Conservation (phyloP, 495 filamentous ascomycete species). For the Neurospora sp. region DNA sequence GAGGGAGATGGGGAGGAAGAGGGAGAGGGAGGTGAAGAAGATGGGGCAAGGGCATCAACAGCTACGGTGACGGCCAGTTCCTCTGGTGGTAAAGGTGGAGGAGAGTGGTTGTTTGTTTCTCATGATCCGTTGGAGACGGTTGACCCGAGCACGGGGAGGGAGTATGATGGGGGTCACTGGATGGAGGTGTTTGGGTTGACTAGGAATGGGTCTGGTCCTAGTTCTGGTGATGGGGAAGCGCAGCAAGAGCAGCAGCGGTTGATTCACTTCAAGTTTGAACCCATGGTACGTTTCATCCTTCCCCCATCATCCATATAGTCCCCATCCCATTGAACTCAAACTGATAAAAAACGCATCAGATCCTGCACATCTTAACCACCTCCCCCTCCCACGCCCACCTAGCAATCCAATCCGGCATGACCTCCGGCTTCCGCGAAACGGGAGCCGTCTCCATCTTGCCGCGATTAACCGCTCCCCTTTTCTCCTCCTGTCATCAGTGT, state of each 20-base stretch:
- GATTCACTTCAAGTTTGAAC: slow-evolving; percentile 87
- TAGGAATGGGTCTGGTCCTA: slow-evolving; percentile 5
- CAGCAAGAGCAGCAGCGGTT: slow-evolving; percentile 34
- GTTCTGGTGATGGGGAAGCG: not conserved
- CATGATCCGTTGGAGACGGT: slow-evolving; percentile 54
- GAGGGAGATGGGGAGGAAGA: slow-evolving; percentile 10
- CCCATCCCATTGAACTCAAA: not conserved
- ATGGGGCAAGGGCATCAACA: slow-evolving; percentile 2
- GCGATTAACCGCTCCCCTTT: not conserved
- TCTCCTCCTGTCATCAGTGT: not conserved
- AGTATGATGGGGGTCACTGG: slow-evolving; percentile 4
- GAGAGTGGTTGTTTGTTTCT: slow-evolving; percentile 77
- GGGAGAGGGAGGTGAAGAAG: not conserved
- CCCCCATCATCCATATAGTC: not conserved
- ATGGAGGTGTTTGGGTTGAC: slow-evolving; percentile 4
- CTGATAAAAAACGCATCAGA: slow-evolving; percentile 37
- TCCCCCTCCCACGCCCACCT: slow-evolving; percentile 60
- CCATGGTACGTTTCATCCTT: slow-evolving; percentile 55
- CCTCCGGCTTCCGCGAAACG: slow-evolving; percentile 81
- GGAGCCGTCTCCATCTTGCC: slow-evolving; percentile 46
- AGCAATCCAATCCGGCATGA: slow-evolving; percentile 60
- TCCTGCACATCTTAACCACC: slow-evolving; percentile 74
- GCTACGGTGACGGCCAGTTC: slow-evolving; percentile 26
- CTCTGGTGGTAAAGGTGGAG: slow-evolving; percentile 69
- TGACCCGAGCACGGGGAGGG: not conserved